These are phyloP conservation scores for Claviceps sp. DNA, from an alignment of 2,329 filamentous ascomycete genomes.

Conservation along the genomic window DNA sequence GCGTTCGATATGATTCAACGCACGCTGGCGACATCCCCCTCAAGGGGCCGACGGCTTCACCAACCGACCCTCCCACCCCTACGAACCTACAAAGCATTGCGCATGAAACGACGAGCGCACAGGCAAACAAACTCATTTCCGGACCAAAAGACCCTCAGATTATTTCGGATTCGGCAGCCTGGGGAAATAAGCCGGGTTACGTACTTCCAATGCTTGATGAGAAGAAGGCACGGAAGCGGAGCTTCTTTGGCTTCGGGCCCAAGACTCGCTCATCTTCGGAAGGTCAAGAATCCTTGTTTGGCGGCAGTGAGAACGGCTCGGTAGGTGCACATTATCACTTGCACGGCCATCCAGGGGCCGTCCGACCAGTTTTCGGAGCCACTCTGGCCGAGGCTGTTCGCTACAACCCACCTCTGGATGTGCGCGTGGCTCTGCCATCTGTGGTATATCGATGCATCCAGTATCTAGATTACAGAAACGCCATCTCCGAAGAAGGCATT, in stretches of 20 bases:
- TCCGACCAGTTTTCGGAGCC: conserved; percentile 70
- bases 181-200: conserved; percentile 64
- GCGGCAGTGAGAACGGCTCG: conserved; percentile 31
- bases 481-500: conserved; percentile 79
- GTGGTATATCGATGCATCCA: conserved; percentile 94
- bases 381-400: conserved; percentile 76
- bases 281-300: conserved; percentile 41
- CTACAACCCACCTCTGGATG: conserved; percentile 58
- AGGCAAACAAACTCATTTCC: conserved; percentile 51
- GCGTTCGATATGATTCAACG: conserved; percentile 44
- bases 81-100: conserved; percentile 19
- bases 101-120: conserved; percentile 23
- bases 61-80: conserved; percentile 20
- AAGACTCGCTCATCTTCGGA: conserved; percentile 47
- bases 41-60: conserved; percentile 20
- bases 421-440: conserved; percentile 67
- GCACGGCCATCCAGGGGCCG: conserved; percentile 35
- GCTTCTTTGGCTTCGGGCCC: conserved; percentile 57
- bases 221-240: conserved; percentile 68
- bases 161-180: conserved; percentile 70
- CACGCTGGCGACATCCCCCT: conserved; percentile 39
- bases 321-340: conserved; percentile 23
- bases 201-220: conserved; percentile 46
- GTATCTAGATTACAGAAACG: conserved; percentile 74
- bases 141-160: conserved; percentile 71